Base-by-base conservation (phyloP, 306 rosid genomes). In the Sindora glabra region DNA sequence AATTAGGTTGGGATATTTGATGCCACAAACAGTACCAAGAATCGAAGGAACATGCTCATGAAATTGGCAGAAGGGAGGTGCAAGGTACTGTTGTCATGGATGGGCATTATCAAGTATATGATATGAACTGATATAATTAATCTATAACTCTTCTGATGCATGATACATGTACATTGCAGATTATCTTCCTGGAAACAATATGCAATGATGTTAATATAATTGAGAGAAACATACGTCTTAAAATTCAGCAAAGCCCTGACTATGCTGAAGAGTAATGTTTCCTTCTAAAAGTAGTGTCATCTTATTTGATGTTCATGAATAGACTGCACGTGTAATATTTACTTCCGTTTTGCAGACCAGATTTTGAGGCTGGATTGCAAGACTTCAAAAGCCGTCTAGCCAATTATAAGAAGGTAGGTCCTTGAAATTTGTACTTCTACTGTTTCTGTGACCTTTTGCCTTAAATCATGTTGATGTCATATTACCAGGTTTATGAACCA, bases 201-300 rank as follows among this genome's bases (percentile, higher is more conserved):
- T 92, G 99, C 78, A 92, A 92, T 58, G 99, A 92, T 77, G 85
- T 70, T 37, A 85, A 76, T 63, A 92, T 92, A 70, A 89, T 92
- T 48, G 97, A 92, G 77, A 84, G 95, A 73, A 89, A 92, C 59
- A 75, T 92, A 60, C 99, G 94, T 61, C 97, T 92, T 57, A 92
- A 92, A 79, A 92, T 92, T 71, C 99, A 92, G 64, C 99, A 92
- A 68, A 92, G 99, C 62, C 95, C 99, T n/a, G 99, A 92, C 75
- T 92, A 92, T 79, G 96, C 99, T 16, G 99, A 92, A 80, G 87
- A 83, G 96, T 92, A 92, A 79, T 83, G 71, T 58, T 88, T 58
- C 60, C 49, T 10, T 78, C 41, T 61, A 34, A 49, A 50, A 66
- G 58, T 73, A 40, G 34, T 62, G 58, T 36, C 52, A 54, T 55